Evolutionary conservation across 2,329 filamentous ascomycete species (phyloP), one percentile per base, ranked within the genome.

Genomic region (Aureobasidium zeae): DNA sequence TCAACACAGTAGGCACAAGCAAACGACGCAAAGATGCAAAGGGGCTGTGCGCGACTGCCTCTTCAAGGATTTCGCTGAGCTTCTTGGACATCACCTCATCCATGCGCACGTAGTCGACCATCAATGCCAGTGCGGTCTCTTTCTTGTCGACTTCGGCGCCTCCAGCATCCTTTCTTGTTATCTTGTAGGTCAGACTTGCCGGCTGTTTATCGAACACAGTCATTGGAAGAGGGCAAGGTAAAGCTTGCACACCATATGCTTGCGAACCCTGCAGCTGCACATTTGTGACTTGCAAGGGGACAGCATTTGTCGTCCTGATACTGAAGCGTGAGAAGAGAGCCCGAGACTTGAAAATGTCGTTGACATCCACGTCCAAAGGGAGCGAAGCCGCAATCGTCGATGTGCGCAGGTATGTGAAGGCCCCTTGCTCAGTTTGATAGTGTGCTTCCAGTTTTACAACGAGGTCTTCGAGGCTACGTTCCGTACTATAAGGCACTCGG

Each of bases 291-390:
- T 83, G 75, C 8, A 96, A 62, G 0, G 91, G 91, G 21, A 81
- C 79, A 17, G 75, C 61, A 45, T 73, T 85, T 1, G 86, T 82
- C 0, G 88, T 87, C 10, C 86, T 87, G 41, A 98, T 81, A 11
- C 85, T 94, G 60, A 98, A 98, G 8, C 82, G 81, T 0, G 88
- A 95, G 57, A 91, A 91, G 0, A 96, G 71, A 0, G 77, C 73
- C 6, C 79, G 68, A 50, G 86, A 78, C 58, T 94, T 94, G 69
- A 96, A 96, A 20, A 93, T 77, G 54, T 98, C 91, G 55, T 96
- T 88, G 5, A 98, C 91, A 52, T 96, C 96, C 49, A 98, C 91
- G 3, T 89, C 88, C 3, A 98, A 71, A 0, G 86, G 85, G 4
- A 98, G 69, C 1, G 83, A 74, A 2, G 91, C 81, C 2, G 80